A percentile compares a stretch with the other conserved stretches of the same genome.
Conservation (phyloP, 2,329 filamentous ascomycete species). For the Fusarium sacchari region DNA sequence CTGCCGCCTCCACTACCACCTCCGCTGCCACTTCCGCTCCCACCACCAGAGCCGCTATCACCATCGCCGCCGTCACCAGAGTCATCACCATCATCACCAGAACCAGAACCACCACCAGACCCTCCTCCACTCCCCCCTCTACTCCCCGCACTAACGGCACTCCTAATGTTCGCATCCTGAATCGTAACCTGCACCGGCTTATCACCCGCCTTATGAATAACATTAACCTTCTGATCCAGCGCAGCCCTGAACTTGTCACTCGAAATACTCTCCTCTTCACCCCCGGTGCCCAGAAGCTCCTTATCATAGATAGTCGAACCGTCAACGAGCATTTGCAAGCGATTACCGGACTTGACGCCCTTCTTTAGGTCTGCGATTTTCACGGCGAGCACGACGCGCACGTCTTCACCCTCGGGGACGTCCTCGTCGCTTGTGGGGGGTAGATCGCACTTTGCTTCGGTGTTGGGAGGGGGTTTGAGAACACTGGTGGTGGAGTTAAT, state of each 20-base stretch:
- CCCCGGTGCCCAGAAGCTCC: neutral
- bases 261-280: neutral
- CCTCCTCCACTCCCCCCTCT: neutral
- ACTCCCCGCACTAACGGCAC: neutral
- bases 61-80: neutral
- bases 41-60: neutral
- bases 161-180: constrained; percentile 2
- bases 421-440: neutral
- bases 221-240: constrained; percentile 9
- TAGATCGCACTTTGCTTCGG: neutral
- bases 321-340: constrained; percentile 1
- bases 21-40: neutral
- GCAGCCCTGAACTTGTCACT: constrained; percentile 1
- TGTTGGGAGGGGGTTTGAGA: constrained; percentile 10
- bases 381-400: neutral
- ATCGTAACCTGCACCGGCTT: constrained; percentile 6
- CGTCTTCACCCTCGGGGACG: neutral
- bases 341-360: neutral
- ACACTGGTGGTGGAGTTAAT: neutral
- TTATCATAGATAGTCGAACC: neutral
- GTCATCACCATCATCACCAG: neutral
- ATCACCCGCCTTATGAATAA: constrained; percentile 6
- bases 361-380: neutral
- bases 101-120: neutral
- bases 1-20: neutral